Evolutionary conservation across 2,329 filamentous ascomycete genomes (phyloP).

Genomic region (Cladosporium sp.): DNA sequence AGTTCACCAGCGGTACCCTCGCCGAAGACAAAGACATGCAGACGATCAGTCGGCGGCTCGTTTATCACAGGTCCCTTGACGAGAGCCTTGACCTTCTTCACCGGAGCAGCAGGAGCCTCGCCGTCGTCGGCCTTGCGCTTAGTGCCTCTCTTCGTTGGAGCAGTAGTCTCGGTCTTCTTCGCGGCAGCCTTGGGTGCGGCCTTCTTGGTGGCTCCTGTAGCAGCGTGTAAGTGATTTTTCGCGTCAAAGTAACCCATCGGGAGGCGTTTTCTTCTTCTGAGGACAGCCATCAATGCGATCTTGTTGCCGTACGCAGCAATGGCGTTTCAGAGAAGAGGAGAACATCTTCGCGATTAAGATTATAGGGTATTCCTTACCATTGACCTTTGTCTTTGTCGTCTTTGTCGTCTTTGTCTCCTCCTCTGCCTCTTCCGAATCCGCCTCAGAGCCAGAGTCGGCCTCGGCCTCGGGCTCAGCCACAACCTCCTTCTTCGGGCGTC

Average conservation of each 20-base stretch:
- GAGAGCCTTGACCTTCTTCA: constrained; percentile 26
- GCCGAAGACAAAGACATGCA: constrained; percentile 75
- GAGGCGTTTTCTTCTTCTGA: background rate
- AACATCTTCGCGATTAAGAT: background rate
- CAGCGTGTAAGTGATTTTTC: constrained; percentile 17
- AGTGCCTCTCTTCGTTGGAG: constrained; percentile 17
- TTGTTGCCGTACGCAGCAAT: too few relatives aligned
- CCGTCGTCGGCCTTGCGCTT: constrained; percentile 26
- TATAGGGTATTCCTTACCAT: constrained; percentile 2
- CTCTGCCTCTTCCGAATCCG: constrained; percentile 4
- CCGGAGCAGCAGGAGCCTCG: constrained; percentile 22
- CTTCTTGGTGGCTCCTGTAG: constrained; percentile 20
- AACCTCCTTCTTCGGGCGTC: constrained; percentile 12
- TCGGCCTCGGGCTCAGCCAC: background rate
- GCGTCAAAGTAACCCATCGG: constrained; percentile 14
- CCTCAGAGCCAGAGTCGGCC: constrained; percentile 3
- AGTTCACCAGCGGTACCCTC: constrained; percentile 77
- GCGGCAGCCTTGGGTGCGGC: constrained; percentile 17
- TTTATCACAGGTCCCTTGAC: constrained; percentile 49
- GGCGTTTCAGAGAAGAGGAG: background rate
- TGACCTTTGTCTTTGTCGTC: constrained; percentile 7
- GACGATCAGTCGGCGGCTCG: constrained; percentile 52
- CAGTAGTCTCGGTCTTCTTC: constrained; percentile 6
- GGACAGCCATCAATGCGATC: too few relatives aligned
- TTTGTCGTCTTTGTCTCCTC: constrained; percentile 7